These are phyloP conservation scores for Bisporella sp. DNA, from an alignment of 2,329 filamentous ascomycete genomes.

Conservation along the genomic window DNA sequence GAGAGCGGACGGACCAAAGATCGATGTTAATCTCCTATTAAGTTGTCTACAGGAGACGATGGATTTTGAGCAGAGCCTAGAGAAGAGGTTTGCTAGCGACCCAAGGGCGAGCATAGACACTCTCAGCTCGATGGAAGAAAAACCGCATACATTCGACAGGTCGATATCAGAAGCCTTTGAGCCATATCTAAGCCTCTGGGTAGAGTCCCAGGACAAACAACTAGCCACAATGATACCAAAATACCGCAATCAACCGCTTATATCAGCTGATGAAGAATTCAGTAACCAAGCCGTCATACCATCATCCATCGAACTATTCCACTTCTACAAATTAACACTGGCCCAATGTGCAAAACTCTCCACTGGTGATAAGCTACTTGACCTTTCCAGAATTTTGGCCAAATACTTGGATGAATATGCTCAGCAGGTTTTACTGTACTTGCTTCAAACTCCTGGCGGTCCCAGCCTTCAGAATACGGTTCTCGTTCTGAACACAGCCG, in stretches of 20 bases:
- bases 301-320: slow-evolving; percentile 93
- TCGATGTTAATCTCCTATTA: slow-evolving; percentile 85
- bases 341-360: slow-evolving; percentile 96
- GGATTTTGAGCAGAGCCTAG: slow-evolving; percentile 90
- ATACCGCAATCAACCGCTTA: slow-evolving; percentile 76
- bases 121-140: slow-evolving; percentile 70
- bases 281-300: slow-evolving; percentile 81
- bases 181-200: slow-evolving; percentile 94
- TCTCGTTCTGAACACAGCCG: slow-evolving; percentile 88
- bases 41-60: slow-evolving; percentile 91
- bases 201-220: slow-evolving; percentile 90
- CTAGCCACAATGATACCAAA: slow-evolving; percentile 77
- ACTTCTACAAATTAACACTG: slow-evolving; percentile 88
- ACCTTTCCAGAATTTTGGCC: slow-evolving; percentile 77
- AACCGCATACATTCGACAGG: slow-evolving; percentile 72
- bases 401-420: slow-evolving; percentile 95
- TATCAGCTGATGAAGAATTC: slow-evolving; percentile 85
- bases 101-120: slow-evolving; percentile 81
- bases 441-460: slow-evolving; percentile 44
- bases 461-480: slow-evolving; percentile 67
- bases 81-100: slow-evolving; percentile 72
- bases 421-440: slow-evolving; percentile 79
- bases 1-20: slow-evolving; percentile 64
- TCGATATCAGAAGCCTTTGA: slow-evolving; percentile 96
- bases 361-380: slow-evolving; percentile 77